Conservation (phyloP, 1,284 basidiomycete species). For the Tilletiopsis washingtonensis region DNA sequence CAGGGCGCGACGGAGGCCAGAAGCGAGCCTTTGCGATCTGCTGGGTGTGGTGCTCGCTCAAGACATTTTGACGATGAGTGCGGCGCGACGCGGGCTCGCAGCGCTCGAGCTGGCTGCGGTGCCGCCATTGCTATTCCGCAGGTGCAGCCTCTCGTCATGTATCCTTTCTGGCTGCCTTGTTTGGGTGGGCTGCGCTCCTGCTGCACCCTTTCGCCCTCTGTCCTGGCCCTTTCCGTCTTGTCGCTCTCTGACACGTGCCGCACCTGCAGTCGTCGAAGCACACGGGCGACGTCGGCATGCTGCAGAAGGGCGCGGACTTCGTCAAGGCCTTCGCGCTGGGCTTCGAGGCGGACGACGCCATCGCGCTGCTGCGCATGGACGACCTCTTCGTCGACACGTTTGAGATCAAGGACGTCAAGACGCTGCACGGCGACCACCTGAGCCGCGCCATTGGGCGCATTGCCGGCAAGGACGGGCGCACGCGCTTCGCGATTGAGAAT, state of each 20-base stretch:
- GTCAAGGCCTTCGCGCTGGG: conserved; percentile 90
- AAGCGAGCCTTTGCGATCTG: too few species aligned
- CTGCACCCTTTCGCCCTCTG: too few species aligned
- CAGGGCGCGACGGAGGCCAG: too few species aligned
- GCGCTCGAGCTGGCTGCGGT: too few species aligned
- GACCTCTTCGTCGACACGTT: conserved; percentile 97
- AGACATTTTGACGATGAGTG: too few species aligned
- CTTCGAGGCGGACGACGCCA: conserved; percentile 78
- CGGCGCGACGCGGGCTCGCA: too few species aligned
- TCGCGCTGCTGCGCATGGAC: conserved; percentile 86
- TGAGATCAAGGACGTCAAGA: conserved; percentile 97
- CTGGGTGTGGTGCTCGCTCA: too few species aligned
- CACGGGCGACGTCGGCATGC: conserved; percentile 54
- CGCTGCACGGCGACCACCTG: conserved; percentile 90
- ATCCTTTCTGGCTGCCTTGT: too few species aligned
- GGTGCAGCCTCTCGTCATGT: too few species aligned
- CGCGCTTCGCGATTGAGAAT: conserved; percentile 97
- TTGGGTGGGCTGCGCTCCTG: too few species aligned
- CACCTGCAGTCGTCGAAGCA: conserved; percentile 74
- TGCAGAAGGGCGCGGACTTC: conserved; percentile 98
- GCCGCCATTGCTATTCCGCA: too few species aligned
- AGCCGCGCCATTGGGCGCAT: conserved; percentile 94
- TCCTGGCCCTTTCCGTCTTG: neutral
- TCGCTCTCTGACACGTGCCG: neutral
- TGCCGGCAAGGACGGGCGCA: conserved; percentile 95